Conservation (phyloP, 1,284 basidiomycete species). For the Ceratobasidium papillatum region DNA sequence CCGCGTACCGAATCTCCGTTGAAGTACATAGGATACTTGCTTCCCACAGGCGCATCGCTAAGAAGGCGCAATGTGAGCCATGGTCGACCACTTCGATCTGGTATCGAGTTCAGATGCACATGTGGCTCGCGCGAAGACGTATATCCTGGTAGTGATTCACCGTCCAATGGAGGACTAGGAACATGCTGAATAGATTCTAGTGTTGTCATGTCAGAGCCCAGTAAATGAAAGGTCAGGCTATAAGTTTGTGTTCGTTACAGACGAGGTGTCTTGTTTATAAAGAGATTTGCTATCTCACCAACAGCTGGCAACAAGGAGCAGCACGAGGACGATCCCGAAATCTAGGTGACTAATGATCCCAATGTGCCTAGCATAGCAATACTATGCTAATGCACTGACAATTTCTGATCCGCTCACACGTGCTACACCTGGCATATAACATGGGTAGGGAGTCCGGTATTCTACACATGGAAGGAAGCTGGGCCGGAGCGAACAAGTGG, state of each 20-base stretch:
- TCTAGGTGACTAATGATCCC: too few species aligned
- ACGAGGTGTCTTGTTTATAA: too few species aligned
- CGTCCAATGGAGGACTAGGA: not conserved
- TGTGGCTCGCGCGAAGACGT: conserved; percentile 4
- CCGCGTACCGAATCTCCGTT: conserved; percentile 1
- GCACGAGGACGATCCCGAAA: too few species aligned
- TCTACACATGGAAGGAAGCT: not conserved
- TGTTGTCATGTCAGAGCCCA: not conserved
- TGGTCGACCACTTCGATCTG: not conserved
- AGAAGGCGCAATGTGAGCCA: conserved; percentile 21
- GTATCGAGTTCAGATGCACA: conserved; percentile 1
- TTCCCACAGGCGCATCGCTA: conserved; percentile 22
- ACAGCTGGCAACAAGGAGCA: not conserved
- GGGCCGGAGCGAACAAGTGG: not conserved
- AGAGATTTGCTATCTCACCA: not conserved
- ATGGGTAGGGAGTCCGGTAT: too few species aligned
- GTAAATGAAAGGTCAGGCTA: not conserved
- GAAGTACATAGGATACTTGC: conserved; percentile 10
- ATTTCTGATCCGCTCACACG: not conserved
- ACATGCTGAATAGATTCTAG: not conserved
- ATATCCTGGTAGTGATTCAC: conserved; percentile 6
- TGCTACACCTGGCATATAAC: not conserved
- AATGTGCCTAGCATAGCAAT: too few species aligned
- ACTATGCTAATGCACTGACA: not conserved
- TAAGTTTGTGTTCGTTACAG: not conserved